These are phyloP conservation scores for Musa balbisiana DNA, from an alignment of 202 grass and related monocot genomes.

Conservation along the genomic window DNA sequence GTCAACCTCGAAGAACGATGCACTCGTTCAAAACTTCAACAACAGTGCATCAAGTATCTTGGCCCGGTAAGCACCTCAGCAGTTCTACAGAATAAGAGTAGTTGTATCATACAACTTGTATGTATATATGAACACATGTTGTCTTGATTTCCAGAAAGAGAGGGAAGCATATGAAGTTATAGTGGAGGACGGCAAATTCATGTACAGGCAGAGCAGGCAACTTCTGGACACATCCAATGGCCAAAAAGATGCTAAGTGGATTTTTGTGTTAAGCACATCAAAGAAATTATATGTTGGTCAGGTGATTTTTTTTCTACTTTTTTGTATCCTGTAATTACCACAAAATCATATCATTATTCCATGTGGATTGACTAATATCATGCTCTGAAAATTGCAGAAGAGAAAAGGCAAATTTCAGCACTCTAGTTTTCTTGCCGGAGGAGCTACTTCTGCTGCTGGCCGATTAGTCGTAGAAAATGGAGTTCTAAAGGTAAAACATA, in stretches of 20 bases:
- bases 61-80: constrained; percentile 55
- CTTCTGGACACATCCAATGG: constrained; percentile 41
- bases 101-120: neutral
- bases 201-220: constrained; percentile 48
- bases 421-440: constrained; percentile 92
- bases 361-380: constrained; percentile 5
- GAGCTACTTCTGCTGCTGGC: constrained; percentile 84
- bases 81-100: neutral
- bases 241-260: constrained; percentile 60
- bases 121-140: neutral
- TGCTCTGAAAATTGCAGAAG: constrained; percentile 48
- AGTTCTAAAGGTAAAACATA: constrained; percentile 45
- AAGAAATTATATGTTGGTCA: constrained; percentile 75
- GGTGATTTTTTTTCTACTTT: constrained; percentile 32
- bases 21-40: constrained; percentile 53
- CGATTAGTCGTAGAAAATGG: constrained; percentile 65
- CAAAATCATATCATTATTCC: too few relatives aligned
- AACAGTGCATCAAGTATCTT: constrained; percentile 93
- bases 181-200: constrained; percentile 59
- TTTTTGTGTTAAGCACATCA: constrained; percentile 87
- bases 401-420: constrained; percentile 91
- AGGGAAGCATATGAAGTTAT: constrained; percentile 75
- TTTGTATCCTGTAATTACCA: too few relatives aligned
- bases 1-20: constrained; percentile 68
- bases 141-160: constrained; percentile 51